These are phyloP conservation scores for Ogataea trehaloabstinens DNA, from an alignment of 805 yeast genomes.

Conservation along the genomic window DNA sequence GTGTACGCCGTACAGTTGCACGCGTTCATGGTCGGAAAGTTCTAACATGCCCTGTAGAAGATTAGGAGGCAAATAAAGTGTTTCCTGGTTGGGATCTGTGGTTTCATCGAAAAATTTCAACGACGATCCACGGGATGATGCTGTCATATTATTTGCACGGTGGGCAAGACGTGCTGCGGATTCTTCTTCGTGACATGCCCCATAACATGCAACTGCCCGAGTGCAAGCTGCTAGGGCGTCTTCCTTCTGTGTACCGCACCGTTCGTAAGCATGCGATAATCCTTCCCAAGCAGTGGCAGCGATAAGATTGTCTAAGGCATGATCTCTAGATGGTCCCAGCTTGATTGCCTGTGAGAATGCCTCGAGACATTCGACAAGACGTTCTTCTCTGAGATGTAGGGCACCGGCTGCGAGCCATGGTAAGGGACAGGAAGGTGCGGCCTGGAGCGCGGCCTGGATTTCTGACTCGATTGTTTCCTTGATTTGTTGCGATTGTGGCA, in stretches of 20 bases:
- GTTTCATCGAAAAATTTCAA: no score
- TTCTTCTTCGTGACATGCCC: conserved; percentile 43
- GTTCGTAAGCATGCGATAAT: conserved; percentile 56
- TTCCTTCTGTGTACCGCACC: conserved; percentile 57
- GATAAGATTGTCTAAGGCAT: conserved; percentile 29
- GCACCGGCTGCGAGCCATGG: conserved; percentile 69
- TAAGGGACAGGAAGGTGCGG: conserved; percentile 52
- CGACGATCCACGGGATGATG: no score
- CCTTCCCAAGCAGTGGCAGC: conserved; percentile 68
- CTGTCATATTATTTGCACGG: conserved; percentile 38
- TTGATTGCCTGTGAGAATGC: conserved; percentile 67
- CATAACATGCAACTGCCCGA: conserved; percentile 50
- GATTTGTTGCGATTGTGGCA: conserved; percentile 40
- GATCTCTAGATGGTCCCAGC: conserved; percentile 39
- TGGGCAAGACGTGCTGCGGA: conserved; percentile 42
- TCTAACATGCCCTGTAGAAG: no score
- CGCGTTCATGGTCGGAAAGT: no score
- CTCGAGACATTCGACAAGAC: conserved; percentile 62
- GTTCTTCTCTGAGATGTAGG: conserved; percentile 55
- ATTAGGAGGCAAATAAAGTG: no score
- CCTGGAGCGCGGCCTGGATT: conserved; percentile 51
- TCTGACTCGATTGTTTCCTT: conserved; percentile 55
- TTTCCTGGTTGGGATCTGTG: no score
- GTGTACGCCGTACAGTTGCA: no score
- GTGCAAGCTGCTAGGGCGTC: conserved; percentile 62